Evolutionary conservation across 2,329 filamentous ascomycete species (phyloP).

Genomic region (Alternaria infectoria): DNA sequence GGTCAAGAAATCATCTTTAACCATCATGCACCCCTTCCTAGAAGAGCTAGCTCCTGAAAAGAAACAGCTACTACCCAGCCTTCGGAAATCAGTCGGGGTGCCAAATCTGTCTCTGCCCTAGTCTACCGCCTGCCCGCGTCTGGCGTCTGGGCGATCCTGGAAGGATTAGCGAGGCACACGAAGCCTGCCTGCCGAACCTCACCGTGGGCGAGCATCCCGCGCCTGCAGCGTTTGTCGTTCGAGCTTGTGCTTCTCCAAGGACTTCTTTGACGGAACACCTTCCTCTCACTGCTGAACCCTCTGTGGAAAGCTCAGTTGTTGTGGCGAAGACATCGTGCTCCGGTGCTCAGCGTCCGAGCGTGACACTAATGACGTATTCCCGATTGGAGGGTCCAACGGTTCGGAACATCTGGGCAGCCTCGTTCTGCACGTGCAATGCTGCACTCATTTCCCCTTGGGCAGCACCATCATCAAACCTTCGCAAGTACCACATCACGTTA

Average conservation of each 20-base stretch:
- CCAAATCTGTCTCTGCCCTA: slow-evolving; percentile 19
- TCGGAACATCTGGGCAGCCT: slow-evolving; percentile 7
- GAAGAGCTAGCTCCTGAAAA: slow-evolving; percentile 28
- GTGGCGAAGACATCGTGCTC: background rate
- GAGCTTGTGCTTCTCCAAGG: background rate
- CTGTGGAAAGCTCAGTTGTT: background rate
- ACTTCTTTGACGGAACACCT: background rate
- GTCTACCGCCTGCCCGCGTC: slow-evolving; percentile 18
- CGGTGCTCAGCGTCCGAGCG: slow-evolving; percentile 9
- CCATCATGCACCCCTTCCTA: slow-evolving; percentile 18
- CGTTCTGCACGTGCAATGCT: slow-evolving; percentile 3
- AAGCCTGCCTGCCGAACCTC: slow-evolving; percentile 22
- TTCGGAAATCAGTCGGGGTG: slow-evolving; percentile 26
- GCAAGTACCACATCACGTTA: background rate
- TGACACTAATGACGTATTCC: slow-evolving; percentile 11
- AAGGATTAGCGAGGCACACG: slow-evolving; percentile 23
- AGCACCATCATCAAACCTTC: background rate
- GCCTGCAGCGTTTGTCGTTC: background rate
- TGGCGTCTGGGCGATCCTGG: slow-evolving; percentile 18
- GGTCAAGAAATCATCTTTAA: slow-evolving; percentile 31
- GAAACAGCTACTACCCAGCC: slow-evolving; percentile 22
- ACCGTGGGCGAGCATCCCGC: slow-evolving; percentile 11
- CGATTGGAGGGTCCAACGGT: slow-evolving; percentile 5
- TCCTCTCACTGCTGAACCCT: background rate
- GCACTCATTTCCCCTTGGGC: background rate